phyloP scores from a whole-genome alignment of 768 basidiomycete species.

The Suillus decipiens region DNA sequence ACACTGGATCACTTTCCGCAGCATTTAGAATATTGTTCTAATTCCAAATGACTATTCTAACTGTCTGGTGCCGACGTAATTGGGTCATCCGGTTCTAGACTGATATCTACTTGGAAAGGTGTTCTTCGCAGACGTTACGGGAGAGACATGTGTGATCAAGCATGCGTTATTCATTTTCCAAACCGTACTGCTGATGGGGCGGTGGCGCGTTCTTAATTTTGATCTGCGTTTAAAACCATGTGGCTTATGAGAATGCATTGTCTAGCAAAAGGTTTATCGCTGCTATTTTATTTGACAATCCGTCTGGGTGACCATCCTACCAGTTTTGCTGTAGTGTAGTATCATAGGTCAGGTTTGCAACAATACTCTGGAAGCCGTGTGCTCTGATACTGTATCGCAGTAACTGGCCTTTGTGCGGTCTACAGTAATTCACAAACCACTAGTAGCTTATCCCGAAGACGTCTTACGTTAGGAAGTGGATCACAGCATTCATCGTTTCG shows the following conservation, averaged over 20 bases:
- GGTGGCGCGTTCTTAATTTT: not conserved
- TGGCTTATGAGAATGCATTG: not conserved
- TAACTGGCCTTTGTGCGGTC: not conserved
- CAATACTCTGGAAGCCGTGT: not conserved
- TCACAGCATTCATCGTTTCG: not conserved
- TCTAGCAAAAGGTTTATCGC: not conserved
- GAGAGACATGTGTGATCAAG: not conserved
- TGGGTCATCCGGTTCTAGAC: no score
- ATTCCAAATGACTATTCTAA: no score
- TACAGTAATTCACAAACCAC: constrained; percentile 3
- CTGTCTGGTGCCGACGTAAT: no score
- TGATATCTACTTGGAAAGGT: no score
- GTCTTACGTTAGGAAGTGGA: constrained; percentile 11
- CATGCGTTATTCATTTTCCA: not conserved
- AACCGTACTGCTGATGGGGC: not conserved
- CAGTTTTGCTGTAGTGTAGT: not conserved
- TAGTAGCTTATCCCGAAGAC: not conserved
- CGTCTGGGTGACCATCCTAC: not conserved
- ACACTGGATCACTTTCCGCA: no score
- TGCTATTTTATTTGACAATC: constrained; percentile 2
- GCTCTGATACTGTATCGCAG: not conserved
- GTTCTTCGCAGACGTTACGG: not conserved
- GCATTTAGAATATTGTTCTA: no score
- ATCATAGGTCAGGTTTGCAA: constrained; percentile 2
- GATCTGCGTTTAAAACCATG: not conserved